A percentile compares a stretch with the other conserved stretches of the same genome.
Evolutionary conservation across 1,284 basidiomycete genomes (phyloP).

Genomic region (Psilocybe mexicana): DNA sequence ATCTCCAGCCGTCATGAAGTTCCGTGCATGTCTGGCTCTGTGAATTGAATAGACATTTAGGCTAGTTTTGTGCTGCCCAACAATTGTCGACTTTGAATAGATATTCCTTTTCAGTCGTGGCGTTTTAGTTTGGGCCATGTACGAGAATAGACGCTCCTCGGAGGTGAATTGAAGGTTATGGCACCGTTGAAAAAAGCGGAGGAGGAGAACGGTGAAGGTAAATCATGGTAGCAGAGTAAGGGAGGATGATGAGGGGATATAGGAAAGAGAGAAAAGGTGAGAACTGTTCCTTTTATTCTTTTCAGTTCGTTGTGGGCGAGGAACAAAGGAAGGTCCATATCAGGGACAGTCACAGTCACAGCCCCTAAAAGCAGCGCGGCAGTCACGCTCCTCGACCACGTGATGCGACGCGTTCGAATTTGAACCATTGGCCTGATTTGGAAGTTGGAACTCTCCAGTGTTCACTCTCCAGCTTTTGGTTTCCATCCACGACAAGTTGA

Average conservation of each 20-base stretch:
- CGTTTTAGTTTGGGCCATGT: background rate
- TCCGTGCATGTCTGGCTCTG: too few relatives aligned
- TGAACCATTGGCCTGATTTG: constrained; percentile 31
- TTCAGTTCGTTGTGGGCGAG: background rate
- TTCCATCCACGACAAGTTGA: constrained; percentile 13
- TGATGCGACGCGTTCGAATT: constrained; percentile 35
- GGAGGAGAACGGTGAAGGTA: background rate
- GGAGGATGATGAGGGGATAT: background rate
- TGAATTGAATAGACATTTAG: too few relatives aligned
- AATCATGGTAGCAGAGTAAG: background rate
- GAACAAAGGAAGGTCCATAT: constrained; percentile 19
- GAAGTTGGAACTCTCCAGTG: constrained; percentile 8
- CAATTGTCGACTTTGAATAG: background rate
- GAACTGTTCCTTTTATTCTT: background rate
- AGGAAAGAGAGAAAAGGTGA: background rate
- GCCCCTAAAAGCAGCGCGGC: constrained; percentile 7
- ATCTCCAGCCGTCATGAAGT: background rate
- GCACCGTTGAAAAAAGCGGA: background rate
- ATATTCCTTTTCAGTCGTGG: background rate
- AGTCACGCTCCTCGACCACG: constrained; percentile 21
- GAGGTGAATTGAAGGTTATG: background rate
- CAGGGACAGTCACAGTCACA: background rate
- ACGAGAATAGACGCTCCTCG: too few relatives aligned
- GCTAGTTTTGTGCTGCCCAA: too few relatives aligned
- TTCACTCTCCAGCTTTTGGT: constrained; percentile 25